Conservation (phyloP, 768 basidiomycete genomes). For the Auricularia sp. region DNA sequence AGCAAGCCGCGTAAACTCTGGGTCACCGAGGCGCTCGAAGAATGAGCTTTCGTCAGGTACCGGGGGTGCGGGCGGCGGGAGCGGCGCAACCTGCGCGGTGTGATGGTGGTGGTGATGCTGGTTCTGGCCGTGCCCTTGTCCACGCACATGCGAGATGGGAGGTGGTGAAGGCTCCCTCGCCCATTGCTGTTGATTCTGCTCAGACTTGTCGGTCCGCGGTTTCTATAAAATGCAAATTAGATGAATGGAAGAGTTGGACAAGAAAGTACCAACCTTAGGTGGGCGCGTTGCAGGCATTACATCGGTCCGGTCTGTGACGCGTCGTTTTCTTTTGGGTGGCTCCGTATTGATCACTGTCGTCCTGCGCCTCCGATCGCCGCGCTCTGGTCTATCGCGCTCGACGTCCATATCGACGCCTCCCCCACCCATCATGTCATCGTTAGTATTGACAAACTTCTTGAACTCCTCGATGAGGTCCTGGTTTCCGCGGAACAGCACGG, state of each 20-base stretch:
- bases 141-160: background rate
- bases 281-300: background rate
- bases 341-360: background rate
- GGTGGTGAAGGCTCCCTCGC: background rate
- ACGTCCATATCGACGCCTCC: background rate
- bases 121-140: background rate
- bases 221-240: background rate
- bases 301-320: background rate
- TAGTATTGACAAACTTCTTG: slow-evolving; percentile 36
- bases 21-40: slow-evolving; percentile 73
- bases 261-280: background rate
- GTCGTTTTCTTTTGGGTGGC: background rate
- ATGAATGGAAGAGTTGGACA: too few relatives aligned
- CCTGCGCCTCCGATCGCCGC: background rate
- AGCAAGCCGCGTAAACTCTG: background rate
- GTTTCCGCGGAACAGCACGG: slow-evolving; percentile 63
- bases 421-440: background rate
- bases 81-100: background rate
- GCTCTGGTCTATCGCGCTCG: background rate
- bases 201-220: background rate
- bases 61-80: background rate
- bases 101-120: background rate
- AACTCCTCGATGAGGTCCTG: slow-evolving; percentile 68
- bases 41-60: slow-evolving; percentile 67
- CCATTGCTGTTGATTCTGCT: background rate